Evolutionary conservation across 2,329 filamentous ascomycete genomes (phyloP), one percentile per base, ranked within the genome.

Genomic region (Fusarium sp.): DNA sequence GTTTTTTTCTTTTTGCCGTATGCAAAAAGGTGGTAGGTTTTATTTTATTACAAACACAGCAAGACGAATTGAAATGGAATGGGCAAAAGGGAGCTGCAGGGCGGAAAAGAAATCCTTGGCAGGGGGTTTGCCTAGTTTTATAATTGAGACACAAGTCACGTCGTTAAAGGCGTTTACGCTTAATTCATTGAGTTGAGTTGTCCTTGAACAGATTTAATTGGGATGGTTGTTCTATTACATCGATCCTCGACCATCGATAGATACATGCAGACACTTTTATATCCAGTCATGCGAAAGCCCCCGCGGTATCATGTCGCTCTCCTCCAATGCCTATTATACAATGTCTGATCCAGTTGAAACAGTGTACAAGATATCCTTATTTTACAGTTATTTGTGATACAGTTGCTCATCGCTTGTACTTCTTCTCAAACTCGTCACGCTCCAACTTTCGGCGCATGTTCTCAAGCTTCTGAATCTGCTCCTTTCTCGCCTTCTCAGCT

Each of bases 391-490:
- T 61, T 59, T 8, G 41, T 62, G 26, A 56, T 67, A 59, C 70
- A 68, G 11, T 76, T 75, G 51, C 69, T 69, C 60, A 74, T 69
- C 59, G 72, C 80, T 83, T 82, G 79, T 84, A 85, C 78, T 85
- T 84, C 68, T 80, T 83, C 47, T 84, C 81, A 63, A 83, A 83
- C 70, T 83, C 80, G 22, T 82, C 79, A 6, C 81, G 78, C 72
- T 82, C 80, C 67, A 83, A 79, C 72, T 83, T 75, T 57, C 75
- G 76, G 28, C 82, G 78, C 76, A 79, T 80, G 18, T 79, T 69
- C 75, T 85, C 83, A 14, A 83, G 69, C 77, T 82, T 80, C 45
- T 77, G 78, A 20, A 83, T 68, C 60, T 79, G 69, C 42, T 84
- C 79, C 69, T 76, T 79, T 60, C 82, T 80, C 69, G 80, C 79